Base-by-base conservation (phyloP, 805 yeast genomes). In the Isabelozyma heimii region DNA sequence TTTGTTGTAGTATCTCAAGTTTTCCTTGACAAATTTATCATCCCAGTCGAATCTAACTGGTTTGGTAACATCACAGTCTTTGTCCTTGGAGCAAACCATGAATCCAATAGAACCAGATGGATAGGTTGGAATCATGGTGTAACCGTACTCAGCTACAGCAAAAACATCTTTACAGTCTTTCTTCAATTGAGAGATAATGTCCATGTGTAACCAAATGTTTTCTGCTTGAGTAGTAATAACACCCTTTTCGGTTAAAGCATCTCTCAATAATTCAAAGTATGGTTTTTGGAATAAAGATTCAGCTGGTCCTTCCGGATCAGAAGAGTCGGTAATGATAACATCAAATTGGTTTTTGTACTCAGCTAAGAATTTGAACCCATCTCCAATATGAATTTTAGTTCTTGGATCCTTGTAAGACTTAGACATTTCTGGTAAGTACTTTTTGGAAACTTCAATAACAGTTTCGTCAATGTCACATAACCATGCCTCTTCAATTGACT, bases 281-380 rank as follows among this genome's bases (percentile, higher is more conserved):
- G 91, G 89, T 68, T 88, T 86, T 75, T 91, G 96, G 83, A 94
- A 94, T 46, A 92, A 80, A 37, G 89, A 79, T 70, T 86, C 97
- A 45, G 98, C 98, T 33, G 99, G 98, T 48, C 98, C 99, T 70
- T 92, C 98, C 44, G 98, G 98, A 71, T 92, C 98, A 33, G 97
- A 89, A 28, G 97, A 91, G 69, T 92, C 99, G 45, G 98, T 92
- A 69, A 92, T 87, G 70, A 92, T 92, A 43, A 91, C 97, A 66
- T 92, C 99, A 61, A 89, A 92, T 49, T 89, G 81, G 75, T 89
- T 87, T 69, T 84, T 83, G 77, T 87, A 73, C 61, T 87, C 88
- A 52, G 85, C 85, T 67, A 92, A 80, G 73, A 89, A 92, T 77
- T 92, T 91, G 80, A 92, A 92, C n/a, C 99, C 99, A 67, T 92